A percentile compares a stretch with the other conserved stretches of the same genome.
These are phyloP conservation scores for Cordyceps farinosa DNA, from an alignment of 2,329 filamentous ascomycete species.

Conservation along the genomic window DNA sequence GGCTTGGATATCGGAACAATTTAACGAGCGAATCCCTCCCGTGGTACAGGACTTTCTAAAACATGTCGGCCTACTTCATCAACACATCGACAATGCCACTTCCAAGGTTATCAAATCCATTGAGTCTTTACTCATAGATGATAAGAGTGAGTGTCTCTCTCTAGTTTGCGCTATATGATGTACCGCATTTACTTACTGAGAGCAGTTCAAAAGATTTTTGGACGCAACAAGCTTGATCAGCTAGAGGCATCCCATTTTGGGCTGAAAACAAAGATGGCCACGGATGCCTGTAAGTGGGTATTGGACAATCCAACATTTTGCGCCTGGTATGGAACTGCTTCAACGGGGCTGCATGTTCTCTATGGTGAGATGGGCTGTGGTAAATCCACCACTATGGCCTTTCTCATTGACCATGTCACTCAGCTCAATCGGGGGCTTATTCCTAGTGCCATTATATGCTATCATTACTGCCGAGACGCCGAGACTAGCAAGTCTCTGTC, in stretches of 20 bases:
- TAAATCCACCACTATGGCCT: slow-evolving; percentile 11
- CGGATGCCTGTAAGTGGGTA: slow-evolving; percentile 3
- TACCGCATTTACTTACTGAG: neutral
- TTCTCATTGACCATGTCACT: neutral
- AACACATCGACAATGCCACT: slow-evolving; percentile 6
- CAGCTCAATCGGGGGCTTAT: neutral
- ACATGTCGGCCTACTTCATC: neutral
- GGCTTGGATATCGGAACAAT: slow-evolving; percentile 13
- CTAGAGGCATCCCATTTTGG: neutral
- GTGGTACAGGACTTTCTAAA: slow-evolving; percentile 6
- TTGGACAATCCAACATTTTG: neutral
- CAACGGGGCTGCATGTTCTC: neutral
- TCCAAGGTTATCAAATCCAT: neutral
- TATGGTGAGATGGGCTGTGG: slow-evolving; percentile 14
- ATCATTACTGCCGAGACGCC: slow-evolving; percentile 12
- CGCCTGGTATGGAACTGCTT: neutral
- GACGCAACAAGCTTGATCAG: neutral
- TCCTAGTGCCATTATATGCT: neutral
- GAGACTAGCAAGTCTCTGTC: neutral
- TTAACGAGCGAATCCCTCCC: slow-evolving; percentile 11
- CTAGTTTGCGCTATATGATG: too few relatives aligned
- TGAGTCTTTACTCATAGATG: neutral
- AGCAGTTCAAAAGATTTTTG: neutral
- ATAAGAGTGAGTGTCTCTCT: neutral
- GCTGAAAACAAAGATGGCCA: neutral